Evolutionary conservation across 495 filamentous ascomycete genomes (phyloP), one percentile per base, ranked within the genome.

Genomic region (Acidomyces sp.): DNA sequence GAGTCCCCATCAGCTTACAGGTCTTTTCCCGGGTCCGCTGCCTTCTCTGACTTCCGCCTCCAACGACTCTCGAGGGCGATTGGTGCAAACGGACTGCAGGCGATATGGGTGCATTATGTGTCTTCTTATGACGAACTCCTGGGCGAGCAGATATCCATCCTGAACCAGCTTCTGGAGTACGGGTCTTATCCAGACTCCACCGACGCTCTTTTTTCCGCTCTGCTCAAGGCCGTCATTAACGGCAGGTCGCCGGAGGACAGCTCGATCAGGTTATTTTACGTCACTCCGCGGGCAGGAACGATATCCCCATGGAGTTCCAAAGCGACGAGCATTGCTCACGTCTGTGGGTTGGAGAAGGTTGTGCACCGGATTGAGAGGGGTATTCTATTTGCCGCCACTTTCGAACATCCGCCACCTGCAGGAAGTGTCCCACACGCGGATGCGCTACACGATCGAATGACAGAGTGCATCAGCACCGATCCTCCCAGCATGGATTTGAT

Each of bases 251-350:
- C 63, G 9, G 34, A 56, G 23, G 64, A 60, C 36, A 26, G 57
- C 24, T 62, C 71, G 44, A 53, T 52, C 3, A 49, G 52, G 12
- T 22, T 71, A 17, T 74, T 75, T 55, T 85, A 84, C 54, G 69
- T 95, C 33, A 73, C 70, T 25, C 90, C 88, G 9, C 72, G 90
- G 35, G 68, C 67, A 21, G 78, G 77, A 28, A 93, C 87, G 25
- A 85, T 93, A 47, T 94, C 85, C 26, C 90, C 90, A 61, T 97
- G 90, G 90, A 93, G 83, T 57, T 92, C 87, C 35, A 85, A 94
- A 55, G 90, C 88, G 26, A 94, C 88, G 26, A 85, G 75, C 52
- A 94, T 96, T 57, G 78, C 87, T 26, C 74, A 86, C 41, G 87
- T 93, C n/a, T 95, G 87, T 58, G 85, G 82, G 16, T 62, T 94